Conservation (phyloP, 2,329 filamentous ascomycete genomes). For the Trichoderma harzianum region DNA sequence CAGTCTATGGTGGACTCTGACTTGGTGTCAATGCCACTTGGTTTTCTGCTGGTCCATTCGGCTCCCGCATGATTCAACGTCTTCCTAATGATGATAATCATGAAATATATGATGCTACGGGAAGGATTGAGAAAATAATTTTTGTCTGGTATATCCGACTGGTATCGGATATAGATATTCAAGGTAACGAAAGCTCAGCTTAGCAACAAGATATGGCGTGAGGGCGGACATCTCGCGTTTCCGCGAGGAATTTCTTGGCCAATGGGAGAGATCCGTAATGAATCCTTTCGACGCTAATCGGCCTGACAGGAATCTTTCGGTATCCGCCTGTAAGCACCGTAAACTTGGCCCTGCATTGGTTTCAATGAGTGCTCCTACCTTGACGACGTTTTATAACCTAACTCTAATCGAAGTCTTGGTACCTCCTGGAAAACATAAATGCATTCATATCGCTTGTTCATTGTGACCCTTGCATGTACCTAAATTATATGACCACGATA, state of each 20-base stretch:
- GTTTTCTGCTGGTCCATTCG: not conserved
- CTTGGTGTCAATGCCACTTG: not conserved
- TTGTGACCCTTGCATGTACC: not conserved
- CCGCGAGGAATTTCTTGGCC: not conserved
- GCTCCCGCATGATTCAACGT: not conserved
- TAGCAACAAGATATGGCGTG: not conserved
- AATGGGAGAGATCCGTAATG: not conserved
- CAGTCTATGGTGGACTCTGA: not conserved
- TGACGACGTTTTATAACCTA: not conserved
- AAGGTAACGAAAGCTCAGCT: not conserved
- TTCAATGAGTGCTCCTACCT: not conserved
- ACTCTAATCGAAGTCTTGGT: not conserved
- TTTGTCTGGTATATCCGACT: not conserved
- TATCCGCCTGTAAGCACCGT: not conserved
- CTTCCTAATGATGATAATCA: not conserved
- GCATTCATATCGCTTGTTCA: not conserved
- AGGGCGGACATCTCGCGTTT: not conserved
- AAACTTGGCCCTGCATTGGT: not conserved
- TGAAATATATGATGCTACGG: not conserved
- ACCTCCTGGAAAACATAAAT: not conserved
- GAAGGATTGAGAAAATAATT: not conserved
- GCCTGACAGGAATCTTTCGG: not conserved
- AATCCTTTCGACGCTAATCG: not conserved
- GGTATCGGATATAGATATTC: not conserved
- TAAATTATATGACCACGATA: not conserved